Evolutionary conservation across 768 basidiomycete species (phyloP).

Genomic region (Lactarius evosmus): DNA sequence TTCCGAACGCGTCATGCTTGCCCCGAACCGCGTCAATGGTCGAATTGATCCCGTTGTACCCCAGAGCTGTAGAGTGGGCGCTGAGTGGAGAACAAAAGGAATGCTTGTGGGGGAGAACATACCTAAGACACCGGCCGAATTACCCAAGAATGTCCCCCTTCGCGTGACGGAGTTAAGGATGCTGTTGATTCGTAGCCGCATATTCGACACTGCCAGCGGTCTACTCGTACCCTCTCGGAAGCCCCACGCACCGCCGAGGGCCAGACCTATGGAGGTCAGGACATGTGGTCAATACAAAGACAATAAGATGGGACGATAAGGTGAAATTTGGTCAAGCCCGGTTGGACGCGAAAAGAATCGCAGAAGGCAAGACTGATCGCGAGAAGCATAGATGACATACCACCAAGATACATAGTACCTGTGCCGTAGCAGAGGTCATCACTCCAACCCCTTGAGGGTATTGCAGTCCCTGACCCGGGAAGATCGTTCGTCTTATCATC

Average conservation of each 20-base stretch:
- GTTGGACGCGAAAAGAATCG: conserved; percentile 50
- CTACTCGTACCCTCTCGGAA: conserved; percentile 88
- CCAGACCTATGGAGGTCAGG: conserved; percentile 76
- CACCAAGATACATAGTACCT: conserved; percentile 96
- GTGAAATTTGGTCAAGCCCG: conserved; percentile 39
- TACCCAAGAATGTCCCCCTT: conserved; percentile 96
- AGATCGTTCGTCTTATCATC: conserved; percentile 93
- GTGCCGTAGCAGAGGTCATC: conserved; percentile 99
- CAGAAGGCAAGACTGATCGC: conserved; percentile 32
- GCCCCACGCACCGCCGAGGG: conserved; percentile 94
- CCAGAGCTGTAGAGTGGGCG: conserved; percentile 62
- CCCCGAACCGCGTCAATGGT: conserved; percentile 86
- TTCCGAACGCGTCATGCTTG: conserved; percentile 86
- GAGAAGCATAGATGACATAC: conserved; percentile 51
- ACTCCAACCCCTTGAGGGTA: conserved; percentile 96
- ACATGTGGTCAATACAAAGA: conserved; percentile 73
- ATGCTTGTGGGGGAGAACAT: conserved; percentile 42
- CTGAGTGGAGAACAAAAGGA: conserved; percentile 41
- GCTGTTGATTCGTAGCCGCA: conserved; percentile 92
- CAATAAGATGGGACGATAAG: conserved; percentile 58
- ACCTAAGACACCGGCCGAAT: conserved; percentile 98
- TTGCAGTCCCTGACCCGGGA: conserved; percentile 85
- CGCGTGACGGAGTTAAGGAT: conserved; percentile 94
- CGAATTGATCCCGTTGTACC: conserved; percentile 96
- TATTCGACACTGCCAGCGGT: conserved; percentile 81